Evolutionary conservation across 169 alveolate genomes (phyloP).

Genomic region (Plasmodium yoelii): DNA sequence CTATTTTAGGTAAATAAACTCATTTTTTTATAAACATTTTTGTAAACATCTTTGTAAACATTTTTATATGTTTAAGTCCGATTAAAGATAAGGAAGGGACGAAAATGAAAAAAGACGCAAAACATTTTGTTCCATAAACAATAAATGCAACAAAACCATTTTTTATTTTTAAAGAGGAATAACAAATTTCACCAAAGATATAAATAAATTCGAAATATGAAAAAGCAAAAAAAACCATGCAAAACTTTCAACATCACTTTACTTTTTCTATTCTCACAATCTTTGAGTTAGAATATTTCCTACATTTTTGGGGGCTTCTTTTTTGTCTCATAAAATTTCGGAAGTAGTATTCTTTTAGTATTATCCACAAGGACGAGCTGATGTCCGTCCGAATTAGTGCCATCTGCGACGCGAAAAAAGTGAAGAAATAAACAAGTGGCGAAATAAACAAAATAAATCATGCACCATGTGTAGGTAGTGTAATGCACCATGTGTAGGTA

Average conservation of each 20-base stretch:
- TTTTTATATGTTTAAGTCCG: too few relatives aligned
- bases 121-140: too few relatives aligned
- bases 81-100: too few relatives aligned
- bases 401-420: slow-evolving; percentile 41
- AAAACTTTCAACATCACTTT: slow-evolving; percentile 2
- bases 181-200: background rate
- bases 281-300: slow-evolving; percentile 17
- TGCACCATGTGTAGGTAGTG: background rate
- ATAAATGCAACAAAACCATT: background rate
- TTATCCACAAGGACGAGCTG: slow-evolving; percentile 57
- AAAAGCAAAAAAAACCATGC: background rate
- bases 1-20: too few relatives aligned
- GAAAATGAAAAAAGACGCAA: too few relatives aligned
- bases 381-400: slow-evolving; percentile 70
- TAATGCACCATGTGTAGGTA: background rate
- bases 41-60: too few relatives aligned
- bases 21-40: too few relatives aligned
- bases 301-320: slow-evolving; percentile 10
- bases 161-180: background rate
- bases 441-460: background rate
- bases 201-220: background rate
- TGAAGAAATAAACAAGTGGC: background rate
- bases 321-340: slow-evolving; percentile 41
- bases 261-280: slow-evolving; percentile 53
- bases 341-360: slow-evolving; percentile 71